These are phyloP conservation scores for Bipolaris bicolor DNA, from an alignment of 2,329 filamentous ascomycete genomes.

Conservation along the genomic window DNA sequence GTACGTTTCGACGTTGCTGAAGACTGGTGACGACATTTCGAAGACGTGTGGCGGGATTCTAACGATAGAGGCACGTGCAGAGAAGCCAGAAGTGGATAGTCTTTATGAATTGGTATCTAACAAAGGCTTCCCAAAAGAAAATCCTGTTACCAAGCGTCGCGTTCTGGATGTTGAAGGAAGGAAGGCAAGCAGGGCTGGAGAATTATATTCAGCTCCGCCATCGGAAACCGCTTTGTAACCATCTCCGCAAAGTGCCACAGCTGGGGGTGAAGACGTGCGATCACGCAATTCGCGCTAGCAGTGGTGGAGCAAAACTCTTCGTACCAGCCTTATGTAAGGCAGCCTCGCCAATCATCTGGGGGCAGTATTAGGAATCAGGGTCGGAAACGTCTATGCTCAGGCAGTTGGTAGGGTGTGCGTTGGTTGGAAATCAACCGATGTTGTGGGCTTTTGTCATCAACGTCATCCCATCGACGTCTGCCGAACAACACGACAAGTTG, in stretches of 20 bases:
- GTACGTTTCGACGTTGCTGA: constrained; percentile 31
- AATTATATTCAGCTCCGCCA: constrained; percentile 40
- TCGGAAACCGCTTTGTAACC: constrained; percentile 41
- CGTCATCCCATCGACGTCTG: constrained; percentile 15
- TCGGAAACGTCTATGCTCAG: constrained; percentile 17
- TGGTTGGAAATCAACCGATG: constrained; percentile 21
- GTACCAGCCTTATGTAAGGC: constrained; percentile 28
- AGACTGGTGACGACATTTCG: constrained; percentile 40
- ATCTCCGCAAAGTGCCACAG: constrained; percentile 36
- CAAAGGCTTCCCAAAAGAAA: constrained; percentile 25
- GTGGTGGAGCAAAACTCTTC: constrained; percentile 32
- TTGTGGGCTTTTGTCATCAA: constrained; percentile 24
- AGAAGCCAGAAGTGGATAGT: constrained; percentile 14
- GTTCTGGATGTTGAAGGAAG: constrained; percentile 27
- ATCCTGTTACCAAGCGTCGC: constrained; percentile 29
- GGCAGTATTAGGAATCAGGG: constrained; percentile 13
- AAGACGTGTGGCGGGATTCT: constrained; percentile 10
- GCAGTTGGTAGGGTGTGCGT: constrained; percentile 17
- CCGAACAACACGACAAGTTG: constrained; percentile 8
- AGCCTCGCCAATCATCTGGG: constrained; percentile 26
- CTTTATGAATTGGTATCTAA: constrained; percentile 18
- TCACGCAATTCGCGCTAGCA: constrained; percentile 44
- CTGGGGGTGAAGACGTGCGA: constrained; percentile 41
- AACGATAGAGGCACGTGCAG: constrained; percentile 29
- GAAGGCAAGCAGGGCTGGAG: constrained; percentile 24